A percentile compares a stretch with the other conserved stretches of the same genome.
phyloP scores from a whole-genome alignment of 805 yeast genomes.

The Kazachstania taianensis region DNA sequence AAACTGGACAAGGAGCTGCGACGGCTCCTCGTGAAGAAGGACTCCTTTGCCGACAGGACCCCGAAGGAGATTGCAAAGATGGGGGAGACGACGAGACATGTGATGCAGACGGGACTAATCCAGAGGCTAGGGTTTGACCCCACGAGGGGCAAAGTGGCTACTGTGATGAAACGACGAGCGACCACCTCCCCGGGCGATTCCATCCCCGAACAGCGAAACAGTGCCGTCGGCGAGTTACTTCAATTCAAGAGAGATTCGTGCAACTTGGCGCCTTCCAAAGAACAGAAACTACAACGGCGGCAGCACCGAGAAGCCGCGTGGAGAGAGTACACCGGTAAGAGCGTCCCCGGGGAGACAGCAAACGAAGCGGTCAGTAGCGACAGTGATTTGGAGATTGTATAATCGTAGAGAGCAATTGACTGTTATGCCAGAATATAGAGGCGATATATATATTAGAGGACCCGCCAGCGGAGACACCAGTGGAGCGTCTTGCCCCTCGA shows the following conservation, averaged over 20 bases:
- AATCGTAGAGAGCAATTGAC: too few relatives aligned
- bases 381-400: constrained; percentile 28
- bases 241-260: constrained; percentile 28
- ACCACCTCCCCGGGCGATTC: constrained; percentile 1
- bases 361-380: constrained; percentile 13
- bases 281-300: constrained; percentile 21
- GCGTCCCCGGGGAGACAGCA: background rate
- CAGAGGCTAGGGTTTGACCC: constrained; percentile 46
- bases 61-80: constrained; percentile 16
- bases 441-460: constrained; percentile 1
- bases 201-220: constrained; percentile 12
- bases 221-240: constrained; percentile 23
- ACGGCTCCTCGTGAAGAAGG: constrained; percentile 6
- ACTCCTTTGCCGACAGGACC: constrained; percentile 16
- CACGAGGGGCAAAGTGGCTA: constrained; percentile 26
- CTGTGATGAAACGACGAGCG: constrained; percentile 8
- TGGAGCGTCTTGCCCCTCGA: too few relatives aligned
- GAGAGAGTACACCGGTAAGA: constrained; percentile 21
- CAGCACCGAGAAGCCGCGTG: constrained; percentile 24
- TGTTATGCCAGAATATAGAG: background rate
- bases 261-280: constrained; percentile 27
- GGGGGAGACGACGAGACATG: constrained; percentile 27
- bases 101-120: constrained; percentile 34
- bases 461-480: too few relatives aligned
- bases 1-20: constrained; percentile 18